Evolutionary conservation across 495 filamentous ascomycete genomes (phyloP).

Genomic region (Copromyces sp.): DNA sequence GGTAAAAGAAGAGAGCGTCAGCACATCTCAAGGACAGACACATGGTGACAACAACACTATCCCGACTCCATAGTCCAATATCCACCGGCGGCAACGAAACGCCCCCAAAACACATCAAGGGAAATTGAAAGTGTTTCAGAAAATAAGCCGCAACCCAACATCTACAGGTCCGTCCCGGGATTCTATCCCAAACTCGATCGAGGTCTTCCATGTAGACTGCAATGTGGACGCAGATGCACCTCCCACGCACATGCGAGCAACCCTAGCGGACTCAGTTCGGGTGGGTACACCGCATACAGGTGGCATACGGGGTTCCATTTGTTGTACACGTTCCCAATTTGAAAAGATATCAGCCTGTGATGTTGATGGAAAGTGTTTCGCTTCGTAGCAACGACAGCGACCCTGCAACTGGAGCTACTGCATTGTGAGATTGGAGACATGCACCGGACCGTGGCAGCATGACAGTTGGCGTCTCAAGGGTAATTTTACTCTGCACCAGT

Average conservation of each 20-base stretch:
- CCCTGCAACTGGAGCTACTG: neutral
- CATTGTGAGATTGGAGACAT: neutral
- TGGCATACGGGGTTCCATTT: neutral
- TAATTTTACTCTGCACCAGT: neutral
- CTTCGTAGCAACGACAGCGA: neutral
- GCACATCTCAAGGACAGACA: neutral
- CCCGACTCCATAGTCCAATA: neutral
- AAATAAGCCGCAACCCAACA: neutral
- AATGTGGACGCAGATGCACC: neutral
- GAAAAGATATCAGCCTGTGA: neutral
- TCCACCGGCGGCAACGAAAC: neutral
- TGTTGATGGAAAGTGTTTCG: neutral
- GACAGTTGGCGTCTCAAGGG: neutral
- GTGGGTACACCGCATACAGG: neutral
- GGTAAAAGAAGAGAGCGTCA: neutral
- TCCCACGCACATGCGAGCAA: neutral
- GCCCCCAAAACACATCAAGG: neutral
- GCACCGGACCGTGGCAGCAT: neutral
- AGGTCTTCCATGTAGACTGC: neutral
- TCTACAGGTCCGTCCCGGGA: neutral
- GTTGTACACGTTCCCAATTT: neutral
- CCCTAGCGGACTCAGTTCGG: neutral
- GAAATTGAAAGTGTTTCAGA: neutral
- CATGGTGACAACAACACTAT: neutral
- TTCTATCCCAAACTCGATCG: neutral